Percentiles rank a stretch among this genome's conserved stretches.
These are phyloP conservation scores for Rhynchospora tenuis DNA, from an alignment of 176 grass and related monocot genomes.

Conservation along the genomic window DNA sequence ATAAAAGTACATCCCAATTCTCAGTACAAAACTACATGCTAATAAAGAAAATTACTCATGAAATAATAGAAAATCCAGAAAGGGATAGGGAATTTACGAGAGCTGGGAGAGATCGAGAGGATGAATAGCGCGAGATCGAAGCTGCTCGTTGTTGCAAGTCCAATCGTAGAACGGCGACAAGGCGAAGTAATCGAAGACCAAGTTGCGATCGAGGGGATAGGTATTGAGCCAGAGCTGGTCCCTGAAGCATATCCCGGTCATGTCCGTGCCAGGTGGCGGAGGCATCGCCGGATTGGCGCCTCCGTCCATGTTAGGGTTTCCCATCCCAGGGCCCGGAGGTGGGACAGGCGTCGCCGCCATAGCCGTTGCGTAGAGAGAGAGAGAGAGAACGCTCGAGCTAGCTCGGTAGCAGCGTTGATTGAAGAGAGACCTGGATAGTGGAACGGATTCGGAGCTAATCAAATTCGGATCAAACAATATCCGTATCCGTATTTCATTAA, in stretches of 20 bases:
- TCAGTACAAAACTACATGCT: background rate
- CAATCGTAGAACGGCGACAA: constrained; percentile 96
- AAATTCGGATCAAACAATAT: too few relatives aligned
- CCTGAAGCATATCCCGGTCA: constrained; percentile 99
- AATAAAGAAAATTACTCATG: too few relatives aligned
- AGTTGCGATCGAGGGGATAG: constrained; percentile 88
- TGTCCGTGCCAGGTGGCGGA: constrained; percentile 83
- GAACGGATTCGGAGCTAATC: too few relatives aligned
- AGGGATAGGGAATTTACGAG: constrained; percentile 37
- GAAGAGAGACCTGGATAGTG: too few relatives aligned
- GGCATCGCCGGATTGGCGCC: constrained; percentile 29
- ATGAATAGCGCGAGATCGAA: constrained; percentile 89
- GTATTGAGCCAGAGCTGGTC: constrained; percentile 98
- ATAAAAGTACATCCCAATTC: background rate
- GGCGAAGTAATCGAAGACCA: constrained; percentile 99
- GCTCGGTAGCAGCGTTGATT: background rate
- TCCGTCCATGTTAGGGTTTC: constrained; percentile 35
- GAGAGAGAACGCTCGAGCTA: background rate
- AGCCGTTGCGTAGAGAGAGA: background rate
- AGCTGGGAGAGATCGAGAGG: constrained; percentile 92
- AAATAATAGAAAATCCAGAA: background rate
- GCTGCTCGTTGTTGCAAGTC: constrained; percentile 88
- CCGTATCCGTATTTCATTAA: too few relatives aligned
- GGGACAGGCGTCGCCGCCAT: constrained; percentile 65
- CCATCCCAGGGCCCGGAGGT: constrained; percentile 14